Evolutionary conservation across 148 eudicot species (phyloP).

Genomic region (Chenopodium berlandieri): DNA sequence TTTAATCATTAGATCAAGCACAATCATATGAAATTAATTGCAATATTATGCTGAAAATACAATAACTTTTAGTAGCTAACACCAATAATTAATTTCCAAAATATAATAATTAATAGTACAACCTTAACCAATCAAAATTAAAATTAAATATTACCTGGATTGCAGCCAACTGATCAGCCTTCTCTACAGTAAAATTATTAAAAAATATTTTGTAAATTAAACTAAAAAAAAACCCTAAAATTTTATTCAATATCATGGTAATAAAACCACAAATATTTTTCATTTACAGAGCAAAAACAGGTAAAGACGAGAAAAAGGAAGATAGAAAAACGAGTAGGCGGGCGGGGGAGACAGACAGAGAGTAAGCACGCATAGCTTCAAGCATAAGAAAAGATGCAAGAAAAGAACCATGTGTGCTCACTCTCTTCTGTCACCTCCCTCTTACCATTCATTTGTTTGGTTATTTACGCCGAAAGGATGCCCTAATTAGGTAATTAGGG

Average conservation of each 20-base stretch:
- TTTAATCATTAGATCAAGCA: background rate
- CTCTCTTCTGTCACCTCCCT: constrained; percentile 81
- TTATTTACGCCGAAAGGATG: no score
- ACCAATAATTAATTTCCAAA: no score
- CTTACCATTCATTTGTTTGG: background rate
- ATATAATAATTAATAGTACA: no score
- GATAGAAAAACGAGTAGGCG: constrained; percentile 14
- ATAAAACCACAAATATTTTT: no score
- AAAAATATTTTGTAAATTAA: no score
- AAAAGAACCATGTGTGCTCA: constrained; percentile 59
- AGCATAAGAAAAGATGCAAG: constrained; percentile 26
- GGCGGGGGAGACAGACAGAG: constrained; percentile 57
- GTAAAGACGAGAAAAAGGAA: background rate
- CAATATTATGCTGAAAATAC: background rate
- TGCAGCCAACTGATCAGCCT: background rate
- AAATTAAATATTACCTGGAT: background rate
- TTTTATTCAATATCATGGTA: background rate
- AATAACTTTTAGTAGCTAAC: background rate
- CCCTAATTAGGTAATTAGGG: constrained; percentile 9
- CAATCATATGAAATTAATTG: background rate
- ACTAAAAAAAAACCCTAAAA: no score
- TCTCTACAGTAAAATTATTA: no score
- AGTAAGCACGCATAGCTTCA: constrained; percentile 43
- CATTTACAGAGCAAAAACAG: background rate
- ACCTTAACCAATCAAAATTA: background rate